Evolutionary conservation across 768 basidiomycete genomes (phyloP), one percentile per base, ranked within the genome.

Genomic region (Leucosporidium yakuticum): DNA sequence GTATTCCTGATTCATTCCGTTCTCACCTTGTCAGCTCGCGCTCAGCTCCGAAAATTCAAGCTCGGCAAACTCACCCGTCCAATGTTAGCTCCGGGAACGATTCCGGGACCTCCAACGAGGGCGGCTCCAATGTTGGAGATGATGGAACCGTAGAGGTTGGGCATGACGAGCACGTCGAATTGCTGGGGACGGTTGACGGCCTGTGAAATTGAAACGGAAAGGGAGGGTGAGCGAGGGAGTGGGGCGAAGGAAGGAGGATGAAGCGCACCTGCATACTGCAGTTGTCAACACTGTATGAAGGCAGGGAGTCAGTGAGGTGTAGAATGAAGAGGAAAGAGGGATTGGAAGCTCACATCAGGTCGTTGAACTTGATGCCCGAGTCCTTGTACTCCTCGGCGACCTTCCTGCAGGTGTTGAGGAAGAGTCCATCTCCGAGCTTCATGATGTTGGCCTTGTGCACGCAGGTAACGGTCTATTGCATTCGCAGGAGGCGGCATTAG

Each of bases 361-460:
- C 90, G 77, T 97, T 95, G 78, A 84, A 90, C 74, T 86, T 85
- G 77, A 99, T 94, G 54, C 96, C 96, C 54, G 87, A 83, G 62
- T 87, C 87, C 80, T 86, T 89, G 85, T 98, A 99, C 78, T 97
- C 95, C 80, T 98, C 91, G 44, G 93, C 96, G 68, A 99, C 85
- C 68, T 87, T 85, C 74, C 92, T 90, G 87, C 97, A 99, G 29
- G 94, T 98, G 81, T 92, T 94, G 75, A 98, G 85, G 87, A 98
- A 98, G 53, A 99, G 86, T 80, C 96, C 96, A 77, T 98, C 96
- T 79, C 95, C 95, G 75, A 76, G 87, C 81, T 99, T 99, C 96
- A 99, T 99, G 83, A 99, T 99, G 83, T 98, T 98, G 76, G 96
- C 96, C 81, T 99, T 99, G 86, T 99, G 96, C 55, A 99, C 93